A percentile compares a stretch with the other conserved stretches of the same genome.
Conservation (phyloP, 257 asterid genomes). For the Leptodermis oblonga region DNA sequence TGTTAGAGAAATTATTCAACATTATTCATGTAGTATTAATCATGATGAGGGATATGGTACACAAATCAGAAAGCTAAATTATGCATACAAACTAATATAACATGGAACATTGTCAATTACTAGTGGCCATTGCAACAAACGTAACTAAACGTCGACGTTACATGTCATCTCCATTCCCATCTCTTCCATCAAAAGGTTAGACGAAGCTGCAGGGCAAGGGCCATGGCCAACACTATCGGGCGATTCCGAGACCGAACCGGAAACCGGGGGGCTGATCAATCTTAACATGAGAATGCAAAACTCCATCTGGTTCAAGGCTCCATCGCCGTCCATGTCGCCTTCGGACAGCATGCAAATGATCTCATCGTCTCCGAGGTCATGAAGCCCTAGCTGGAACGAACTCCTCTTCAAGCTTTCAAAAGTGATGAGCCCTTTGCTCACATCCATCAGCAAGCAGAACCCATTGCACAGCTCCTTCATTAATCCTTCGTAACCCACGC, state of each 20-base stretch:
- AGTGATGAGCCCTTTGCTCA: conserved; percentile 30
- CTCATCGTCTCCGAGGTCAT: conserved; percentile 33
- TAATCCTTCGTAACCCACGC: conserved; percentile 29
- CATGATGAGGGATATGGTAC: too few species aligned
- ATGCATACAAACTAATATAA: too few species aligned
- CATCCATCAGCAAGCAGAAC: conserved; percentile 36
- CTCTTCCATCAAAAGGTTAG: conserved; percentile 20
- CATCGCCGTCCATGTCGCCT: conserved; percentile 44
- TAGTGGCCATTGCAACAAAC: too few species aligned
- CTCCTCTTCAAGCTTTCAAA: conserved; percentile 39
- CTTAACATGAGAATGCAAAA: conserved; percentile 39
- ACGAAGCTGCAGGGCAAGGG: not conserved
- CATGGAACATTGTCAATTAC: too few species aligned
- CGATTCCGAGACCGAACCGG: conserved; percentile 16
- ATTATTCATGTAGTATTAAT: too few species aligned
- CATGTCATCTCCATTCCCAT: conserved; percentile 15
- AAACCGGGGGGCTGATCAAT: too few species aligned
- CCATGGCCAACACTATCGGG: too few species aligned
- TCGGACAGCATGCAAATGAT: conserved; percentile 30
- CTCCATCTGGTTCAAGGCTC: conserved; percentile 40
- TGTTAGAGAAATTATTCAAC: too few species aligned
- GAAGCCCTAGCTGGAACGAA: conserved; percentile 24
- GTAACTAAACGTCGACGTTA: too few species aligned
- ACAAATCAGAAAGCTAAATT: too few species aligned
- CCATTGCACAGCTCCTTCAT: conserved; percentile 37